A percentile compares a stretch with the other conserved stretches of the same genome.
Conservation (phyloP, 202 grass and related monocot species). For the Zizania palustris region DNA sequence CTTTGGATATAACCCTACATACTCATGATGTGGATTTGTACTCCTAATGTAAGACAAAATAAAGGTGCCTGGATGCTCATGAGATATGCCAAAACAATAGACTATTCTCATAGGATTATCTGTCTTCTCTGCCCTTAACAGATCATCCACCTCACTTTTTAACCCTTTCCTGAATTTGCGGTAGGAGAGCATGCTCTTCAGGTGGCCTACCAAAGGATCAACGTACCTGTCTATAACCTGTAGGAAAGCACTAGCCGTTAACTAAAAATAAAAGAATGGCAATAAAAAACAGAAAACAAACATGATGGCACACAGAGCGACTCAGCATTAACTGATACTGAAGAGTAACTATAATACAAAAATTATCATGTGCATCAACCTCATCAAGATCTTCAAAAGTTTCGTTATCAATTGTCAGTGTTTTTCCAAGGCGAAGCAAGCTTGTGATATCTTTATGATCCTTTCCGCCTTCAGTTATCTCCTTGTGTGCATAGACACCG, state of each 20-base stretch:
- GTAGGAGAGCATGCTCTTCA: constrained; percentile 90
- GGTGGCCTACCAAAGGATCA: constrained; percentile 80
- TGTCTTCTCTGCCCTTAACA: constrained; percentile 70
- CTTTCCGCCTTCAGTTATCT: constrained; percentile 89
- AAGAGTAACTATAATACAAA: not conserved
- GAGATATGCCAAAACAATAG: constrained; percentile 88
- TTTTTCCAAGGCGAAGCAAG: constrained; percentile 93
- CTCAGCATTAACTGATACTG: not conserved
- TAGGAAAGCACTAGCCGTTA: constrained; percentile 4
- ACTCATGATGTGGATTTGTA: constrained; percentile 94
- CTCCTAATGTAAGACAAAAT: constrained; percentile 91
- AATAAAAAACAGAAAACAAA: not conserved
- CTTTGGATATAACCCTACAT: constrained; percentile 91
- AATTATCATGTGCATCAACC: constrained; percentile 48
- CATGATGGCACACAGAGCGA: not conserved
- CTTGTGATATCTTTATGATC: constrained; percentile 97
- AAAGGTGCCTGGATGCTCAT: constrained; percentile 89
- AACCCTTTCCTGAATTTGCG: constrained; percentile 90
- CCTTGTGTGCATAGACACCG: constrained; percentile 88
- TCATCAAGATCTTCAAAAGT: constrained; percentile 99
- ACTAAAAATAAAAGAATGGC: constrained; percentile 12
- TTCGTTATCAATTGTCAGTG: constrained; percentile 82
- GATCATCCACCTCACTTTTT: constrained; percentile 80
- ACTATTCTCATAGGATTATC: constrained; percentile 94
- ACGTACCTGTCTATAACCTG: constrained; percentile 98